phyloP scores from a whole-genome alignment of 805 yeast genomes.

The Hanseniaspora lachancei region DNA sequence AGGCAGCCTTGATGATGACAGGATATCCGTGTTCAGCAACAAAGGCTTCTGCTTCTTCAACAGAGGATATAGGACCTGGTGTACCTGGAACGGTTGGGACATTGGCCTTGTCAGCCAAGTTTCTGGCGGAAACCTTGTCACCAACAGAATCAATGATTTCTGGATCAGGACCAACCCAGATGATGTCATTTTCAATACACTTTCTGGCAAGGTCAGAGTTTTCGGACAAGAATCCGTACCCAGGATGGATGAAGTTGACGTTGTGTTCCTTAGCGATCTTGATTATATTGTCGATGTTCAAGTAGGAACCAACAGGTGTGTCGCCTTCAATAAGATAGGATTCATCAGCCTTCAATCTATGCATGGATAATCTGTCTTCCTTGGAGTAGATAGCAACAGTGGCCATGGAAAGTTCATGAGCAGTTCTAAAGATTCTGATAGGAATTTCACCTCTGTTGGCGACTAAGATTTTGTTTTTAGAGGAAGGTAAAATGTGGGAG shows the following conservation, averaged over 20 bases:
- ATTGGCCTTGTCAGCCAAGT: slow-evolving; percentile 60
- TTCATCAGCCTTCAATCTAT: slow-evolving; percentile 86
- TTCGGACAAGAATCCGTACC: slow-evolving; percentile 82
- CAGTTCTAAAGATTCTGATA: slow-evolving; percentile 83
- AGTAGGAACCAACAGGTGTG: slow-evolving; percentile 90
- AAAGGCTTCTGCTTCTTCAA: slow-evolving; percentile 65
- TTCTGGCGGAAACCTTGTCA: slow-evolving; percentile 91
- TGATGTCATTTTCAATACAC: slow-evolving; percentile 79
- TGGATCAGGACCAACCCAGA: slow-evolving; percentile 91
- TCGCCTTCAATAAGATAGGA: slow-evolving; percentile 75
- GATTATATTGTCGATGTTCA: slow-evolving; percentile 90
- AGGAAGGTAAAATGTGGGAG: slow-evolving; percentile 30
- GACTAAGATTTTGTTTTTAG: slow-evolving; percentile 49
- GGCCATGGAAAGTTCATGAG: slow-evolving; percentile 93
- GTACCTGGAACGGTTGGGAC: slow-evolving; percentile 98
- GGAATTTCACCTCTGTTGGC: slow-evolving; percentile 83
- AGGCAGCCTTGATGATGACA: slow-evolving; percentile 95
- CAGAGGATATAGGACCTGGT: slow-evolving; percentile 82
- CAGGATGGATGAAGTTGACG: slow-evolving; percentile 84
- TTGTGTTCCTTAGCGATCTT: slow-evolving; percentile 63
- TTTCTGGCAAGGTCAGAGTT: slow-evolving; percentile 87
- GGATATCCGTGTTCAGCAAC: slow-evolving; percentile 83
- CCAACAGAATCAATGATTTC: slow-evolving; percentile 87
- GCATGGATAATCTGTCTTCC: slow-evolving; percentile 90
- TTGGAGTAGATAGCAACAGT: slow-evolving; percentile 95